Evolutionary conservation across 345 rosid species (phyloP), one percentile per base, ranked within the genome.

Genomic region (Firmiana major): DNA sequence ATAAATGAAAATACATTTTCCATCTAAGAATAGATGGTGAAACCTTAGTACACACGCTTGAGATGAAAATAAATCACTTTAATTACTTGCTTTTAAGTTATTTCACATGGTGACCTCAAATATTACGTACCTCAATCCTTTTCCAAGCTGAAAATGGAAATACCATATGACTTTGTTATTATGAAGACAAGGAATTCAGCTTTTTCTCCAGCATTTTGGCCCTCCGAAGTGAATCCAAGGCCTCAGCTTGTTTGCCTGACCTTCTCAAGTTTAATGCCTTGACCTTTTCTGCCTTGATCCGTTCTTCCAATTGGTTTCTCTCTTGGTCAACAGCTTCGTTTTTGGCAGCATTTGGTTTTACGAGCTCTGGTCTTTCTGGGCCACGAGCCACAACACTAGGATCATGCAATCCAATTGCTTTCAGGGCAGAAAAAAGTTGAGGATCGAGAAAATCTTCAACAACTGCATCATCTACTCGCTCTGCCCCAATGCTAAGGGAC

Each of bases 381-480:
- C 78, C 71, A 77, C 19, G 85, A 1, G 85, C 53, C 1, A 76
- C 58, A 66, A 19, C 40, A 63, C 72, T 72, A 13, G 85, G 46
- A 78, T 84, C 90, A 62, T 82, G 90, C 49, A 96, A 76, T 48
- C 98, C 99, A 40, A 93, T 87, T 40, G 89, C 93, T 82, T 82
- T 87, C 71, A 95, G 80, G 28, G 98, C 96, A 83, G 93, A 89
- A 8, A 95, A 79, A 73, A 95, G 98, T 70, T 90, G 94, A 82
- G 98, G 97, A 90, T 93, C 96, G 19, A 95, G 98, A 81, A 94
- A 82, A 90, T 92, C 96, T 83, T 93, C 97, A 46, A 92, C 91
- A 57, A 63, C 82, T 60, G 83, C 89, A 73, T 85, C 92, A 66
- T 87, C 88, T 13, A 19, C 76, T 5, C 65, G 22, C 81, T 77